These are phyloP conservation scores for Yamadazyma spencermartinsiae DNA, from an alignment of 1,139 yeast species.

Conservation along the genomic window DNA sequence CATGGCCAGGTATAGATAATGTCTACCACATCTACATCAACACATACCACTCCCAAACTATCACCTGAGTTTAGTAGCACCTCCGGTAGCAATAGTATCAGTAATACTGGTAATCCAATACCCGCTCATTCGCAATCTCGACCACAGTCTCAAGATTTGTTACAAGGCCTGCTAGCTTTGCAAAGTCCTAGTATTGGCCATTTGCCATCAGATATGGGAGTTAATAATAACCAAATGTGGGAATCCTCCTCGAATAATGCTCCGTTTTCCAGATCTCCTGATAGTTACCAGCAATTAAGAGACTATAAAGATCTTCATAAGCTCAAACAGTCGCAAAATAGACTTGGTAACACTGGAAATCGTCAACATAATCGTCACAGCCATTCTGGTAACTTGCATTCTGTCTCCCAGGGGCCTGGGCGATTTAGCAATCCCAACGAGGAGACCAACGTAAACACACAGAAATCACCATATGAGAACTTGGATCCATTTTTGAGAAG, in stretches of 20 bases:
- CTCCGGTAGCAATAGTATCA: not conserved
- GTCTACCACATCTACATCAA: conserved; percentile 16
- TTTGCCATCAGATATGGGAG: not conserved
- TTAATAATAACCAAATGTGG: not conserved
- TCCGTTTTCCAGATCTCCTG: conserved; percentile 1
- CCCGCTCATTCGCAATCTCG: not conserved
- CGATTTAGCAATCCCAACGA: not conserved
- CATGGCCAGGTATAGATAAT: conserved; percentile 4
- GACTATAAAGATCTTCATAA: not conserved
- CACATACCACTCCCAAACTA: conserved; percentile 16
- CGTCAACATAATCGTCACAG: conserved; percentile 1
- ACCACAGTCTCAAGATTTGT: not conserved
- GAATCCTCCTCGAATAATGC: not conserved
- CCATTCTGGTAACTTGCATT: not conserved
- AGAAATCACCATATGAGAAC: not conserved
- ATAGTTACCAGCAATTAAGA: conserved; percentile 3
- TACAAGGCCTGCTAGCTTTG: not conserved
- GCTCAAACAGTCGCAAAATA: not conserved
- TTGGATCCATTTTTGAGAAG: conserved; percentile 15
- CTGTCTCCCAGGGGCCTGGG: conserved; percentile 1
- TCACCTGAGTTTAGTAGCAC: conserved; percentile 12
- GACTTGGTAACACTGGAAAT: not conserved
- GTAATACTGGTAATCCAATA: not conserved
- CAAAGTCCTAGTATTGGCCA: not conserved
- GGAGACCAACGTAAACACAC: not conserved